Evolutionary conservation across 2,329 filamentous ascomycete species (phyloP).

Genomic region (Pseudogymnoascus sp.): DNA sequence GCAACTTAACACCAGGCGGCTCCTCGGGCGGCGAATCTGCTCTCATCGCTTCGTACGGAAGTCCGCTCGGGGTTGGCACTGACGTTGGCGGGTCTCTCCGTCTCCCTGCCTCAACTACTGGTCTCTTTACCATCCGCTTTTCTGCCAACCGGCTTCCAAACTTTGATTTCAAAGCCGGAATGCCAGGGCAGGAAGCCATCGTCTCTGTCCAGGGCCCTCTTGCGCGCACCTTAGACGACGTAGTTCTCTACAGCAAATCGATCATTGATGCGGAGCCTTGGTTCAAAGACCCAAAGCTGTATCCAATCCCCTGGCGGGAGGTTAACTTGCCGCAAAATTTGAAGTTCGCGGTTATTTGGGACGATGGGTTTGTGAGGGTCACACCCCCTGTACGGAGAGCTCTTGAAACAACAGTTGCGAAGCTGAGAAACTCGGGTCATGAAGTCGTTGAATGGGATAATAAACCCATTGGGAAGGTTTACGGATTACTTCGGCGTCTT

Average conservation of each 20-base stretch:
- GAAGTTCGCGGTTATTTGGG: constrained; percentile 31
- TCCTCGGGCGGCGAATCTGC: constrained; percentile 55
- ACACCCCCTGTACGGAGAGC: constrained; percentile 34
- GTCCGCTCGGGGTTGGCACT: constrained; percentile 35
- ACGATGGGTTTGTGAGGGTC: constrained; percentile 30
- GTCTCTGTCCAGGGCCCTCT: constrained; percentile 34
- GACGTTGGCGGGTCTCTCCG: constrained; percentile 38
- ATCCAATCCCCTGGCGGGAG: constrained; percentile 33
- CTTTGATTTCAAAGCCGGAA: constrained; percentile 30
- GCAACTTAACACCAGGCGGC: constrained; percentile 51
- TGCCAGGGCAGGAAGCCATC: constrained; percentile 34
- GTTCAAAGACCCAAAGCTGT: constrained; percentile 32
- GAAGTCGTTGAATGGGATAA: constrained; percentile 21
- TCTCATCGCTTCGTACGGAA: constrained; percentile 35
- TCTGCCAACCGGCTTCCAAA: constrained; percentile 28
- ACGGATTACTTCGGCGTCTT: constrained; percentile 6
- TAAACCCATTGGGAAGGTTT: background rate
- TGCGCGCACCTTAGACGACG: constrained; percentile 28
- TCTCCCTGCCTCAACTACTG: constrained; percentile 30
- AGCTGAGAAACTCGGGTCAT: constrained; percentile 31
- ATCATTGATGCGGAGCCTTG: constrained; percentile 31
- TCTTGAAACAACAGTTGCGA: constrained; percentile 27
- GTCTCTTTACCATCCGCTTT: constrained; percentile 17
- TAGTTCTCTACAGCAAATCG: constrained; percentile 31
- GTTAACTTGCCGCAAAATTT: constrained; percentile 27